Percentiles rank a stretch among this genome's conserved stretches.
phyloP scores from a whole-genome alignment of 345 rosid genomes.

The Xanthoceras sorbifolium region DNA sequence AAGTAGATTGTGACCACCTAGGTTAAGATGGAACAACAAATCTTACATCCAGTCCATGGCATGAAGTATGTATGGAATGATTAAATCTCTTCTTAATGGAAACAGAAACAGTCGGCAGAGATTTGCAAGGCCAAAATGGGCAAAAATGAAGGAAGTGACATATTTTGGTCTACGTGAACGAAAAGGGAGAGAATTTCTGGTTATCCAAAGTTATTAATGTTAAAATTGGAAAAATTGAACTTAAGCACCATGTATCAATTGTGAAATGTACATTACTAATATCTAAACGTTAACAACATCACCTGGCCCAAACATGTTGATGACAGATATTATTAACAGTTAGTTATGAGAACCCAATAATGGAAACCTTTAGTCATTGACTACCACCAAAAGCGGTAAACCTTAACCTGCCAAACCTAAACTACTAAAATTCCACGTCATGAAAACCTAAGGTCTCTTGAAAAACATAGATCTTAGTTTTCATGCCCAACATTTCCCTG shows the following conservation, averaged over 20 bases:
- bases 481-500: no score
- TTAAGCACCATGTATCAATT: background rate
- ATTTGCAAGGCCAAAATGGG: background rate
- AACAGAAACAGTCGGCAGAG: background rate
- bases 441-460: no score
- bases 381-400: no score
- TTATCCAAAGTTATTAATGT: no score
- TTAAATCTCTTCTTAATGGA: background rate
- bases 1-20: conserved; percentile 91
- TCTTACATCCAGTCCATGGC: background rate
- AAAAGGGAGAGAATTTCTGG: no score
- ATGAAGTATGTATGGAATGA: background rate
- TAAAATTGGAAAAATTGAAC: background rate
- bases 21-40: background rate
- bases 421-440: no score
- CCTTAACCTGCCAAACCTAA: no score
- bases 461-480: no score
- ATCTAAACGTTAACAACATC: no score
- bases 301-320: background rate
- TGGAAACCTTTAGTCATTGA: no score
- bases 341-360: background rate
- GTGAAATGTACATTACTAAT: background rate
- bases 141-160: background rate
- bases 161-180: background rate
- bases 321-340: background rate